Evolutionary conservation across 768 basidiomycete species (phyloP).

Genomic region (Leucogyrophana mollusca): DNA sequence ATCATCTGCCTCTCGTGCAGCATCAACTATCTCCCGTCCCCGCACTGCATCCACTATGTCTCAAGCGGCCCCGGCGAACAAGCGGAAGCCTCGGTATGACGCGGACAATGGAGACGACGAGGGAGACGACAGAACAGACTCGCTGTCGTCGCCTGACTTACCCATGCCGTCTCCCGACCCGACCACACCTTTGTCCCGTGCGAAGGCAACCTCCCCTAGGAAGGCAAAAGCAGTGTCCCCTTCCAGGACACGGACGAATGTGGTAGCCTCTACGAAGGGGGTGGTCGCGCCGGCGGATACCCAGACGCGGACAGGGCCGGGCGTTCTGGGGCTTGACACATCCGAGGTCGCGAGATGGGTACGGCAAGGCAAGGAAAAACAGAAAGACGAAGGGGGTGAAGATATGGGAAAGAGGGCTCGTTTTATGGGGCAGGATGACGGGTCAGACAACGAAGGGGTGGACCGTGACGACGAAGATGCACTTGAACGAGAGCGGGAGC

Average conservation of each 20-base stretch:
- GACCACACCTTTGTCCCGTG: slow-evolving; percentile 29
- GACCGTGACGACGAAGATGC: background rate
- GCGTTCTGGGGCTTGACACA: slow-evolving; percentile 45
- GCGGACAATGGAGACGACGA: slow-evolving; percentile 12
- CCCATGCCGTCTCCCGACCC: slow-evolving; percentile 30
- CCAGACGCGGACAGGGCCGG: slow-evolving; percentile 16
- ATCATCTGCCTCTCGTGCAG: slow-evolving; percentile 1
- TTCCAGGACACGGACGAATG: no score
- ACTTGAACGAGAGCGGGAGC: slow-evolving; percentile 28
- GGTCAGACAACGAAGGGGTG: slow-evolving; percentile 7
- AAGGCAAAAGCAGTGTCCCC: slow-evolving; percentile 12
- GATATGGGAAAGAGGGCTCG: slow-evolving; percentile 45
- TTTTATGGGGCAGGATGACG: slow-evolving; percentile 34
- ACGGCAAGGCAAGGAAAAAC: slow-evolving; percentile 30
- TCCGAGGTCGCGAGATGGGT: slow-evolving; percentile 56
- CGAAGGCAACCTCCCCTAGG: no score
- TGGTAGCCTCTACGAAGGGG: no score
- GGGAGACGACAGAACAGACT: slow-evolving; percentile 12
- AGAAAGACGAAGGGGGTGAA: slow-evolving; percentile 20
- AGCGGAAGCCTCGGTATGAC: slow-evolving; percentile 6
- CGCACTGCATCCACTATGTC: slow-evolving; percentile 1
- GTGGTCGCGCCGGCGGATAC: slow-evolving; percentile 6
- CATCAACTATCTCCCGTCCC: background rate
- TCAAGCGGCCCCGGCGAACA: background rate
- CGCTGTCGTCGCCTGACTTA: slow-evolving; percentile 29